Percentiles rank a stretch among this genome's conserved stretches.
Evolutionary conservation across 2,329 filamentous ascomycete species (phyloP).

Genomic region (Diaporthe australafricana): DNA sequence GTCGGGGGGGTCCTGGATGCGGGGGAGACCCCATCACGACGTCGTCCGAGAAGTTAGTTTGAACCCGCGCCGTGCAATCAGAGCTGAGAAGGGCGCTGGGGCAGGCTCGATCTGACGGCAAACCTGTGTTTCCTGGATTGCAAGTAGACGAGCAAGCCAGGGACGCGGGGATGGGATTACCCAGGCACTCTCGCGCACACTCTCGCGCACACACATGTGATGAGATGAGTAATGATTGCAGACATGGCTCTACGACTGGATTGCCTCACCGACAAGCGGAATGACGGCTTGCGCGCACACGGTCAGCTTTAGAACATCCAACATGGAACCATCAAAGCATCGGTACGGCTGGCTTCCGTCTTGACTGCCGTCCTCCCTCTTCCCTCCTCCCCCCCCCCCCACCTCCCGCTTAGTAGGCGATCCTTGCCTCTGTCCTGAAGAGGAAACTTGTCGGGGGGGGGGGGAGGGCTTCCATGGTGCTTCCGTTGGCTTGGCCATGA

Average conservation of each 20-base stretch:
- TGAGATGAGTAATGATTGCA: too few species aligned
- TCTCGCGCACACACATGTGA: not conserved
- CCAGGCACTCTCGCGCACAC: not conserved
- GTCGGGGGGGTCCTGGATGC: slow-evolving; percentile 16
- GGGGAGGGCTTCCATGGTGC: too few species aligned
- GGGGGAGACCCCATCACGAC: slow-evolving; percentile 25
- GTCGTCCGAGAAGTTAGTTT: slow-evolving; percentile 1
- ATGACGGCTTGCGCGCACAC: not conserved
- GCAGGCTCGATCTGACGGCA: slow-evolving; percentile 1
- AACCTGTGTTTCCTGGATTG: slow-evolving; percentile 1
- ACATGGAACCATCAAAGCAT: not conserved
- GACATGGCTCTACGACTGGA: slow-evolving; percentile 12
- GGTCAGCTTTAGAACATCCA: not conserved
- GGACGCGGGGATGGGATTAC: too few species aligned
- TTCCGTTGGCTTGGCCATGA: too few species aligned
- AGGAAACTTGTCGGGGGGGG: too few species aligned
- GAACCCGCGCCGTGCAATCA: slow-evolving; percentile 7
- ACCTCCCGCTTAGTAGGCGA: too few species aligned
- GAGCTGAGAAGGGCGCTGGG: not conserved
- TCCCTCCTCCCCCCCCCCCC: too few species aligned
- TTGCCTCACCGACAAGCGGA: slow-evolving; percentile 13
- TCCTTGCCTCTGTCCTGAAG: not conserved
- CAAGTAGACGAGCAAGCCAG: slow-evolving; percentile 10
- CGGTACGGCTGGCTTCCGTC: slow-evolving; percentile 15
- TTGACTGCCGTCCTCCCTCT: not conserved